These are phyloP conservation scores for Echinosphaeria canescens DNA, from an alignment of 2,329 filamentous ascomycete species.

Conservation along the genomic window DNA sequence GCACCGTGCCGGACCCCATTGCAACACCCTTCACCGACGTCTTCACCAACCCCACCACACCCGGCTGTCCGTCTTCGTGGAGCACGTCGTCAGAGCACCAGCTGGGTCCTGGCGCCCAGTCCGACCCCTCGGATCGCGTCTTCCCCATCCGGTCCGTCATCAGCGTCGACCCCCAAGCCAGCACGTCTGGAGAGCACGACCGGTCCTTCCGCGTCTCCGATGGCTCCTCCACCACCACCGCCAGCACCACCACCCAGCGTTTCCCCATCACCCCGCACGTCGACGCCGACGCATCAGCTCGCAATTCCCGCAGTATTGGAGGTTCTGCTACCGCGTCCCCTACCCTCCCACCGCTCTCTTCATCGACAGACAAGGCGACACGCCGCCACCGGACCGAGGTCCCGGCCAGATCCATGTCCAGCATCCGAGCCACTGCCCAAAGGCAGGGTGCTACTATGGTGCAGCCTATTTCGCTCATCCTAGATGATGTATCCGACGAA, in stretches of 20 bases:
- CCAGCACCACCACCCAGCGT: not conserved
- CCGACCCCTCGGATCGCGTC: slow-evolving; percentile 33
- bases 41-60: slow-evolving; percentile 2
- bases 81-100: slow-evolving; percentile 19
- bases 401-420: slow-evolving; percentile 16
- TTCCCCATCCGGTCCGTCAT: slow-evolving; percentile 70
- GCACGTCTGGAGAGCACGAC: slow-evolving; percentile 14
- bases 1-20: not conserved
- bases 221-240: not conserved
- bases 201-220: slow-evolving; percentile 4
- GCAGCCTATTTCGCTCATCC: slow-evolving; percentile 10
- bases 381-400: slow-evolving; percentile 12
- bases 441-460: slow-evolving; percentile 12
- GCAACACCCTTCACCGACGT: not conserved
- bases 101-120: slow-evolving; percentile 10
- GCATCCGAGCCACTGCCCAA: slow-evolving; percentile 20
- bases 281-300: too few species aligned
- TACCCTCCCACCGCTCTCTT: too few species aligned
- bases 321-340: too few species aligned
- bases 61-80: slow-evolving; percentile 14
- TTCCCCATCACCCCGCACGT: not conserved
- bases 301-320: too few species aligned
- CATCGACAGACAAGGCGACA: slow-evolving; percentile 4
- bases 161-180: slow-evolving; percentile 35
- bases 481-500: slow-evolving; percentile 6